phyloP scores from a whole-genome alignment of 371 early-diverging fungal species.

The Apophysomyces sp. region DNA sequence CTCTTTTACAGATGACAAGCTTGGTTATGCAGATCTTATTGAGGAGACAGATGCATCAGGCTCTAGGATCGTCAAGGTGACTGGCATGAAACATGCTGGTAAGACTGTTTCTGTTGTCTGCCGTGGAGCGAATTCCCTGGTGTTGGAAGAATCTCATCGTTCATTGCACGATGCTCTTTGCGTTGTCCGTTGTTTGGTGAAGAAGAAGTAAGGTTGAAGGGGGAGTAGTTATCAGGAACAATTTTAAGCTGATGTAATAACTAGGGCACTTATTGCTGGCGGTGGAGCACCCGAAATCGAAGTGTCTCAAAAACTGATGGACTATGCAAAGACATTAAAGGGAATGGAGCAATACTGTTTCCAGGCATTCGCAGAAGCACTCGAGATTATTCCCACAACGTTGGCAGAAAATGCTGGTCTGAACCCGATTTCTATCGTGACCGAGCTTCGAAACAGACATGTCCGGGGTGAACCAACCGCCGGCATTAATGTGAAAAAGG shows the following conservation, averaged over 20 bases:
- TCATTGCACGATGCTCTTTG: constrained; percentile 98
- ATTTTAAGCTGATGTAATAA: neutral
- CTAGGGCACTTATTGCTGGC: constrained; percentile 86
- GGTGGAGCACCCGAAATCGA: constrained; percentile 99
- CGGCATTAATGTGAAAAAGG: constrained; percentile 96
- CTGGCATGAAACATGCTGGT: constrained; percentile 86
- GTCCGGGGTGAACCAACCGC: constrained; percentile 88
- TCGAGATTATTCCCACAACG: constrained; percentile 95
- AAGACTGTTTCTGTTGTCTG: constrained; percentile 94
- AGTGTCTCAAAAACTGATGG: constrained; percentile 78
- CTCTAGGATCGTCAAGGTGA: constrained; percentile 85
- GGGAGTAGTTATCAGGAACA: too few relatives aligned
- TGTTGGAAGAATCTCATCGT: constrained; percentile 97
- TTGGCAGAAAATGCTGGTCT: constrained; percentile 98
- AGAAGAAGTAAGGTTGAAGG: constrained; percentile 64
- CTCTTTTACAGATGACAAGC: constrained; percentile 93
- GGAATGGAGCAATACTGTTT: constrained; percentile 93
- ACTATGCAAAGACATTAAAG: constrained; percentile 83
- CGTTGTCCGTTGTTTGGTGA: constrained; percentile 96
- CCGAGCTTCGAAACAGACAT: constrained; percentile 93
- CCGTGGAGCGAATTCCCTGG: constrained; percentile 95
- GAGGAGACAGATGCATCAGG: constrained; percentile 89
- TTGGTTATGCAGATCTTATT: constrained; percentile 93
- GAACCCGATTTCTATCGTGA: constrained; percentile 94
- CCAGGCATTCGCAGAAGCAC: constrained; percentile 95